Percentiles rank a stretch among this genome's conserved stretches.
phyloP scores from a whole-genome alignment of 179 eudicot species.

The Beta lomatogona region DNA sequence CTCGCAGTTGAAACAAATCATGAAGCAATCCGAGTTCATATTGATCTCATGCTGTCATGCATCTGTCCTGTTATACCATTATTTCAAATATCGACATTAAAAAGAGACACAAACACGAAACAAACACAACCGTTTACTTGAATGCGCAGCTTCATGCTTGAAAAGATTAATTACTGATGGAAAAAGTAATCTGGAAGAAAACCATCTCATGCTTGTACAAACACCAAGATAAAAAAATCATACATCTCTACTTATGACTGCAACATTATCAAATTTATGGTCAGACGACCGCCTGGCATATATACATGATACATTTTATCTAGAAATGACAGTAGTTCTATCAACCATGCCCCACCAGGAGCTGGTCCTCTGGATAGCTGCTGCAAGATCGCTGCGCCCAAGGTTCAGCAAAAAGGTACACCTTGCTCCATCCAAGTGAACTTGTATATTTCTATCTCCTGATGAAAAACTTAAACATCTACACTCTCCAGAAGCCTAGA shows the following conservation, averaged over 20 bases:
- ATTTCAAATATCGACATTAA: no score
- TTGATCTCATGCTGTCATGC: no score
- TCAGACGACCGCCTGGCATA: neutral
- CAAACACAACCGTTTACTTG: no score
- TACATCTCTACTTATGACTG: neutral
- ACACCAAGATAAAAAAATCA: neutral
- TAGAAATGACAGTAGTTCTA: neutral
- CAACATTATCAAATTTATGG: neutral
- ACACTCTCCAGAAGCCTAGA: neutral
- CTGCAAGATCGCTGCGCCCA: neutral
- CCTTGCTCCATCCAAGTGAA: neutral
- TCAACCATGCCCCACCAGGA: neutral
- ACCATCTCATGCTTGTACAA: neutral
- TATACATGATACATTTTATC: neutral
- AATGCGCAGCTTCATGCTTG: no score
- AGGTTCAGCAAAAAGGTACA: neutral
- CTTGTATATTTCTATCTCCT: neutral
- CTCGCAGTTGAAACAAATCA: no score
- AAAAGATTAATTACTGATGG: neutral
- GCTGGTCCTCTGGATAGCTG: constrained; percentile 2
- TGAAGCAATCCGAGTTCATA: no score
- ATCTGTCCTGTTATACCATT: no score
- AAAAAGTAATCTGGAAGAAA: neutral
- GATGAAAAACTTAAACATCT: neutral
- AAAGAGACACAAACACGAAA: no score